Conservation (phyloP, 768 basidiomycete genomes). For the Mycena sanguinolenta region DNA sequence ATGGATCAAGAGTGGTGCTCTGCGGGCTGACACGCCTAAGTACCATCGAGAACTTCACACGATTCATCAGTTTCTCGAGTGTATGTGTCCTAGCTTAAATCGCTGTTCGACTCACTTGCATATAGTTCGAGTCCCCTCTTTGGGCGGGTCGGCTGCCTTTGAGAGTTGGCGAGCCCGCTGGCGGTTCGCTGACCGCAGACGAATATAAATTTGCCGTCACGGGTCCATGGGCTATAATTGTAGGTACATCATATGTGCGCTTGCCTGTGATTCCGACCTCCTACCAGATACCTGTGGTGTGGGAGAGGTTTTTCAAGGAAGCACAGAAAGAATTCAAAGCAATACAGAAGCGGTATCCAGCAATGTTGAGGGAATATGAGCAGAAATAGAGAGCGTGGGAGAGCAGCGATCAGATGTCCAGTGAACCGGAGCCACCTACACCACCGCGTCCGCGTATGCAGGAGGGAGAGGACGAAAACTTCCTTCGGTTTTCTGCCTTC, state of each 20-base stretch:
- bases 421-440: background rate
- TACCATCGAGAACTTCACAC: background rate
- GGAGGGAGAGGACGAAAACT: slow-evolving; percentile 32
- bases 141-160: slow-evolving; percentile 27
- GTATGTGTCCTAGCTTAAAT: too few relatives aligned
- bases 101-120: too few relatives aligned
- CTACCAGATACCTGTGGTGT: slow-evolving; percentile 34
- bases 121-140: slow-evolving; percentile 20
- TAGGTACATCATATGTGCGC: too few relatives aligned
- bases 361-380: background rate
- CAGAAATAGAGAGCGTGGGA: background rate
- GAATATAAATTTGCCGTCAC: slow-evolving; percentile 41
- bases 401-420: background rate
- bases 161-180: slow-evolving; percentile 27
- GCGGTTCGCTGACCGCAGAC: slow-evolving; percentile 42
- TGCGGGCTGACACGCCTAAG: background rate
- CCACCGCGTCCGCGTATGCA: slow-evolving; percentile 20
- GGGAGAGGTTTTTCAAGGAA: slow-evolving; percentile 20
- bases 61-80: slow-evolving; percentile 18
- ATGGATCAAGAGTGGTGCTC: background rate
- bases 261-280: too few relatives aligned
- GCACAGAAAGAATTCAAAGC: background rate
- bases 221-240: slow-evolving; percentile 31
- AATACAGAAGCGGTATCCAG: background rate
- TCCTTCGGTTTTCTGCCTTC: slow-evolving; percentile 36